Conservation (phyloP, 1,284 basidiomycete genomes). For the Neotropicomus parvogracilis region DNA sequence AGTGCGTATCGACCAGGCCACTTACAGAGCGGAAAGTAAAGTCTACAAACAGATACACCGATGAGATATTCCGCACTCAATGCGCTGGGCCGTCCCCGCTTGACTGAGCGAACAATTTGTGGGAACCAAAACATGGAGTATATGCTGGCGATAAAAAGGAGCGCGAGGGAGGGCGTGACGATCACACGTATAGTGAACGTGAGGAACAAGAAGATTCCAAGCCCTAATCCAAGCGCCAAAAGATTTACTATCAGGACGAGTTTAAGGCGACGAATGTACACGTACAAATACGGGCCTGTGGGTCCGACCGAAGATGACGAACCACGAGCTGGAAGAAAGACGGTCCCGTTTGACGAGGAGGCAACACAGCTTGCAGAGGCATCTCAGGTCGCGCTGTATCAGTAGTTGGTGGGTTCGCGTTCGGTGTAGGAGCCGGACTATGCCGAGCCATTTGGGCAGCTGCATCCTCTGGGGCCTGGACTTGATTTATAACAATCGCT, state of each 20-base stretch:
- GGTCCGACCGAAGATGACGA: slow-evolving; percentile 60
- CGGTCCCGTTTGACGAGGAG: slow-evolving; percentile 18
- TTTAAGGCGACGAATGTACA: neutral
- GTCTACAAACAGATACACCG: slow-evolving; percentile 68
- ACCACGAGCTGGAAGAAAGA: slow-evolving; percentile 51
- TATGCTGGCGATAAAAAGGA: slow-evolving; percentile 66
- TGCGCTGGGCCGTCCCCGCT: slow-evolving; percentile 67
- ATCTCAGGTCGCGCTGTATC: slow-evolving; percentile 17
- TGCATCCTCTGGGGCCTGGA: slow-evolving; percentile 76
- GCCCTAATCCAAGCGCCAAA: slow-evolving; percentile 44
- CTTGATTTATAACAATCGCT: slow-evolving; percentile 71
- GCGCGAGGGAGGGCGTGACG: slow-evolving; percentile 65
- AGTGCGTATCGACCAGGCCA: slow-evolving; percentile 3
- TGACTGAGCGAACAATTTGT: slow-evolving; percentile 77
- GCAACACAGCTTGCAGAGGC: slow-evolving; percentile 14
- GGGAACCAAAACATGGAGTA: slow-evolving; percentile 81
- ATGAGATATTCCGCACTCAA: slow-evolving; percentile 71
- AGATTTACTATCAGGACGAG: neutral
- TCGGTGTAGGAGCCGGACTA: slow-evolving; percentile 8
- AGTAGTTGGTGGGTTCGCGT: neutral
- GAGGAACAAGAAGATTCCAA: slow-evolving; percentile 62
- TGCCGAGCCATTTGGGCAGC: slow-evolving; percentile 28
- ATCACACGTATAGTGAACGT: slow-evolving; percentile 71
- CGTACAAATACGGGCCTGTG: slow-evolving; percentile 68
- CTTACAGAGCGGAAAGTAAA: slow-evolving; percentile 76